Evolutionary conservation across 495 filamentous ascomycete genomes (phyloP), one percentile per base, ranked within the genome.

Genomic region (Letharia columbiana): DNA sequence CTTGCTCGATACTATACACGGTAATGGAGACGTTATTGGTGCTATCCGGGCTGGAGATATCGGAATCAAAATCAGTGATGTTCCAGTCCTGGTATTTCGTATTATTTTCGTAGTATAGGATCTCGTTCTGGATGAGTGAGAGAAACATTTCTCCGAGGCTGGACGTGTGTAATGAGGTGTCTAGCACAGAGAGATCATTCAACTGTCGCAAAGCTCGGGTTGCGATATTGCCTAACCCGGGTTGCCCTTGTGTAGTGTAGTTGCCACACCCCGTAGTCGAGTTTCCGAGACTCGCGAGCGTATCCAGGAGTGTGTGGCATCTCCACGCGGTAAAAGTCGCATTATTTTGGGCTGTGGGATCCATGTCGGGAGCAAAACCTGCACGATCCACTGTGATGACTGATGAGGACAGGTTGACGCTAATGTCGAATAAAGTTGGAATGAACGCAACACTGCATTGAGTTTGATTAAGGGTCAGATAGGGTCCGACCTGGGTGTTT

Each of bases 201-300:
- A 62, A n/a, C 23, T 62, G 61, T 28, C 61, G 61, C 13, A 62
- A 50, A 35, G 61, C 61, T 28, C 61, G 42, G 3, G 44, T 62
- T 62, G 61, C 61, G 44, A 62, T 50, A 35, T 62, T 62, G 4
- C 61, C 61, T 20, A 62, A 47, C 37, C 61, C 61, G 20, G 61
- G 41, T 47, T 62, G 61, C 61, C 41, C 61, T 35, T 62, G 61
- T 31, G 44, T 44, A 35, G 61, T 62, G 41, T 62, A 62, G n/a
- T 49, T 62, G 15, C 37, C 49, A 39, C 61, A 62, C 2, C 61
- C 61, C 39, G 31, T 47, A 37, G 31, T 37, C 49, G 44, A 37
- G 39, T 33, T 17, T 17, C 3, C 45, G 11, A 62, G 60, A 12
- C 41, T 47, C 17, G 45, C 5, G 33, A 62, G 61, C 13, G 61